phyloP scores from a whole-genome alignment of 805 yeast species.

The Barnettozyma vustinii region DNA sequence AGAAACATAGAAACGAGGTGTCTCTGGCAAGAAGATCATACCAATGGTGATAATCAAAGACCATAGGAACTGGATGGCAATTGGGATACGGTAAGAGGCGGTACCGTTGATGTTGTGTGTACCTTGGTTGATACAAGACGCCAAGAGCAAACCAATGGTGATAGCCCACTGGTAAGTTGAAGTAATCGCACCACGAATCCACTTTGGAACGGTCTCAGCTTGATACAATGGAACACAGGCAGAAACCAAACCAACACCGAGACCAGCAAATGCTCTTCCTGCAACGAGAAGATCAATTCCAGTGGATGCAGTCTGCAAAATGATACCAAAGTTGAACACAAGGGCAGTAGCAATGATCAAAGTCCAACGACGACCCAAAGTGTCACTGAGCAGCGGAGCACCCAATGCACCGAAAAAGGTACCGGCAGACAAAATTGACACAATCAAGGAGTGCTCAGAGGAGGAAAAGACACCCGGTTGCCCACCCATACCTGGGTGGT shows the following conservation, averaged over 20 bases:
- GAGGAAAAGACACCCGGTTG: slow-evolving; percentile 34
- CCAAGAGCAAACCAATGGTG: slow-evolving; percentile 68
- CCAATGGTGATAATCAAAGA: slow-evolving; percentile 57
- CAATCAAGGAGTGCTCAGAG: slow-evolving; percentile 51
- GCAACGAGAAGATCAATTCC: slow-evolving; percentile 47
- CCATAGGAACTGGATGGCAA: slow-evolving; percentile 69
- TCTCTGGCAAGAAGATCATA: slow-evolving; percentile 65
- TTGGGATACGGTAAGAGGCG: slow-evolving; percentile 68
- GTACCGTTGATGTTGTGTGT: slow-evolving; percentile 47
- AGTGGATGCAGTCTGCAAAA: slow-evolving; percentile 42
- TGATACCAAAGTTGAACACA: slow-evolving; percentile 48
- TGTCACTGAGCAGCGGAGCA: slow-evolving; percentile 54
- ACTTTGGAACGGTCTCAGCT: slow-evolving; percentile 74
- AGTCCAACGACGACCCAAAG: slow-evolving; percentile 49
- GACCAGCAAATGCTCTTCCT: slow-evolving; percentile 69
- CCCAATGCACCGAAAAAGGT: slow-evolving; percentile 63
- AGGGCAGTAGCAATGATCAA: slow-evolving; percentile 38
- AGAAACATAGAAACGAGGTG: slow-evolving; percentile 66
- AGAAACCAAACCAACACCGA: slow-evolving; percentile 70
- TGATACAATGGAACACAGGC: slow-evolving; percentile 72
- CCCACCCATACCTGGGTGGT: slow-evolving; percentile 30
- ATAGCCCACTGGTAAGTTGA: slow-evolving; percentile 69
- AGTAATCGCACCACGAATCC: slow-evolving; percentile 74
- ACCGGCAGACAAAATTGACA: slow-evolving; percentile 72
- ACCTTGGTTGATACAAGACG: slow-evolving; percentile 67